phyloP scores from a whole-genome alignment of 305 asterid genomes.

The Ajuga reptans region DNA sequence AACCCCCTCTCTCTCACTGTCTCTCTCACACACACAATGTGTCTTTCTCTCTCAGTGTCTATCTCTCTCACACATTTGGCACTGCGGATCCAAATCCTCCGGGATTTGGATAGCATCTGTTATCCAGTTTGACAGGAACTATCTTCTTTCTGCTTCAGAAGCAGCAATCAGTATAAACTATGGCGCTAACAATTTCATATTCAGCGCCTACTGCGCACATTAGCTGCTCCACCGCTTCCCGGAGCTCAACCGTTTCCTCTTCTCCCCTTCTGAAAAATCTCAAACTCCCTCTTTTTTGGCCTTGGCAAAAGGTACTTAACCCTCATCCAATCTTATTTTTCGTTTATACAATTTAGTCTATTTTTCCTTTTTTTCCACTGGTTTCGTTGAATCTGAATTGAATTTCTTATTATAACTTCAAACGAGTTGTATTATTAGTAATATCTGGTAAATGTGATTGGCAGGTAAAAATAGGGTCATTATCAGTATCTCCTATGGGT shows the following conservation, averaged over 20 bases:
- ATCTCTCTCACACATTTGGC: no score
- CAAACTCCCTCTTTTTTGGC: constrained; percentile 75
- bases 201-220: constrained; percentile 35
- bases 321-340: background rate
- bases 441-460: background rate
- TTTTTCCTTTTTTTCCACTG: background rate
- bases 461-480: constrained; percentile 67
- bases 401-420: background rate
- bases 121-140: constrained; percentile 19
- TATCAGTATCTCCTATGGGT: constrained; percentile 91
- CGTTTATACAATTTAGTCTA: no score
- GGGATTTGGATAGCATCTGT: no score
- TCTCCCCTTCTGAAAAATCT: constrained; percentile 36
- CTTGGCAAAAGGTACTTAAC: constrained; percentile 65
- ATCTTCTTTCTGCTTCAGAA: background rate
- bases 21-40: no score
- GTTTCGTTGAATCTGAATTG: background rate
- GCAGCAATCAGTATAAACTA: constrained; percentile 12
- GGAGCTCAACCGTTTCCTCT: constrained; percentile 31
- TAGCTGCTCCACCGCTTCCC: constrained; percentile 38
- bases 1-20: no score
- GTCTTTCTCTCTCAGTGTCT: no score
- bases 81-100: no score
- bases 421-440: background rate
- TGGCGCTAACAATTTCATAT: constrained; percentile 40